These are phyloP conservation scores for Carnegiea gigantea DNA, from an alignment of 179 eudicot genomes.

Conservation along the genomic window DNA sequence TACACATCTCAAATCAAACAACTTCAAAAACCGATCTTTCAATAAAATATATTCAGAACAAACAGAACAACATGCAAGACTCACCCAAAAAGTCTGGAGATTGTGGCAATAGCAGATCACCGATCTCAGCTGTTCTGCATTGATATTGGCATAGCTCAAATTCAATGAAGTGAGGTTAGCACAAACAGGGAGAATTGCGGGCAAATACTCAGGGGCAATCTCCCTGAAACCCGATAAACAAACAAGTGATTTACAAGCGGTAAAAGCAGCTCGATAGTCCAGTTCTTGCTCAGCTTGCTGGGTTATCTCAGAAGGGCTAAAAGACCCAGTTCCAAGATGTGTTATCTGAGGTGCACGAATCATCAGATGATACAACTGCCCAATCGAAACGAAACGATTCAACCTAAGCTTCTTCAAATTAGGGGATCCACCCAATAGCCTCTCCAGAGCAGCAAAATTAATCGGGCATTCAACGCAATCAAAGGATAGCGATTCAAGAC, in stretches of 20 bases:
- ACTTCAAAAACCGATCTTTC: not conserved
- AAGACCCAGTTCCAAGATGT: conserved; percentile 93
- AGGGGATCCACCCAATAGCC: conserved; percentile 60
- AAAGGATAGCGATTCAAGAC: conserved; percentile 63
- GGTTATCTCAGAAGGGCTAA: conserved; percentile 42
- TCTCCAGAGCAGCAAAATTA: conserved; percentile 62
- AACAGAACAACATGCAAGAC: conserved; percentile 11
- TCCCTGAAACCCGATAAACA: conserved; percentile 82
- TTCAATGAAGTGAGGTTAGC: conserved; percentile 74
- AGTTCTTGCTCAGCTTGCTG: conserved; percentile 51
- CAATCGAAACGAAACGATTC: conserved; percentile 55
- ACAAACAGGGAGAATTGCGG: conserved; percentile 63
- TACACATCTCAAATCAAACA: conserved; percentile 20
- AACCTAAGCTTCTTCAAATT: conserved; percentile 61
- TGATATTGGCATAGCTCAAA: conserved; percentile 72
- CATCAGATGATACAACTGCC: conserved; percentile 58
- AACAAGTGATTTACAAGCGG: conserved; percentile 61
- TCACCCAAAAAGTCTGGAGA: conserved; percentile 77
- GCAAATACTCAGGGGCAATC: conserved; percentile 49
- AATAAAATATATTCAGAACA: not conserved
- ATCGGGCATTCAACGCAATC: conserved; percentile 64
- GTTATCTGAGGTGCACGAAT: conserved; percentile 73
- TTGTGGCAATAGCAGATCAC: conserved; percentile 65
- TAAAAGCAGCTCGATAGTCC: conserved; percentile 59
- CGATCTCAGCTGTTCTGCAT: conserved; percentile 55